Conservation (phyloP, 768 basidiomycete genomes). For the Suillus fuscotomentosus region DNA sequence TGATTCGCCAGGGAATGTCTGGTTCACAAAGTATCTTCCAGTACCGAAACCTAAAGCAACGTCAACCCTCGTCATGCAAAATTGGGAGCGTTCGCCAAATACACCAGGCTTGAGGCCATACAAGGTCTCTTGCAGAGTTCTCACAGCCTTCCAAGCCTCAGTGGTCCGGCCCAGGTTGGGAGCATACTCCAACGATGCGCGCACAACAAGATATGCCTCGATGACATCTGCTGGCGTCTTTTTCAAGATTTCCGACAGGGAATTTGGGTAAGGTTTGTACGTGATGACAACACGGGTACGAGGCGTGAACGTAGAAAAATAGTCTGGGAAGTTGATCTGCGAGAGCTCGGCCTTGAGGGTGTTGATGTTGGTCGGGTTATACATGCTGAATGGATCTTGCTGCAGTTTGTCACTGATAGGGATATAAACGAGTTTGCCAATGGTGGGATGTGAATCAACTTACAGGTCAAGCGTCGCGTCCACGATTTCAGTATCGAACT, state of each 20-base stretch:
- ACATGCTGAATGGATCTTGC: slow-evolving; percentile 82
- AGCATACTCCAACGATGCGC: slow-evolving; percentile 67
- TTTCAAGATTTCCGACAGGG: slow-evolving; percentile 67
- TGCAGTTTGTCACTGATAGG: slow-evolving; percentile 56
- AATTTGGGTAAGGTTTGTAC: slow-evolving; percentile 70
- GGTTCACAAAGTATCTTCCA: slow-evolving; percentile 86
- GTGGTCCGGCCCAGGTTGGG: slow-evolving; percentile 73
- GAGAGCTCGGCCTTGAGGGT: slow-evolving; percentile 69
- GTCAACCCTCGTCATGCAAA: slow-evolving; percentile 76
- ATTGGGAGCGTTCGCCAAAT: slow-evolving; percentile 78
- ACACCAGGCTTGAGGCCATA: slow-evolving; percentile 87
- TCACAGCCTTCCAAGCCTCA: slow-evolving; percentile 74
- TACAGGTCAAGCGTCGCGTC: slow-evolving; percentile 78
- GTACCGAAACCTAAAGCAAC: slow-evolving; percentile 81
- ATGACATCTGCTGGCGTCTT: slow-evolving; percentile 67
- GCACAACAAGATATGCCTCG: slow-evolving; percentile 85
- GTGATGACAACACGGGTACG: slow-evolving; percentile 78
- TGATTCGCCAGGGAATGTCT: slow-evolving; percentile 77
- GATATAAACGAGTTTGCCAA: neutral
- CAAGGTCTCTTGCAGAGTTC: slow-evolving; percentile 68
- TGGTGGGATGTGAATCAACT: slow-evolving; percentile 23
- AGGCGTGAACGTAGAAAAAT: slow-evolving; percentile 83
- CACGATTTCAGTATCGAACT: slow-evolving; percentile 78
- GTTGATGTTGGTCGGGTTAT: slow-evolving; percentile 77
- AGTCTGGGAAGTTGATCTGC: slow-evolving; percentile 80